Evolutionary conservation across 192 early-diverging fungal genomes (phyloP).

Genomic region (Geranomyces michiganensis): DNA sequence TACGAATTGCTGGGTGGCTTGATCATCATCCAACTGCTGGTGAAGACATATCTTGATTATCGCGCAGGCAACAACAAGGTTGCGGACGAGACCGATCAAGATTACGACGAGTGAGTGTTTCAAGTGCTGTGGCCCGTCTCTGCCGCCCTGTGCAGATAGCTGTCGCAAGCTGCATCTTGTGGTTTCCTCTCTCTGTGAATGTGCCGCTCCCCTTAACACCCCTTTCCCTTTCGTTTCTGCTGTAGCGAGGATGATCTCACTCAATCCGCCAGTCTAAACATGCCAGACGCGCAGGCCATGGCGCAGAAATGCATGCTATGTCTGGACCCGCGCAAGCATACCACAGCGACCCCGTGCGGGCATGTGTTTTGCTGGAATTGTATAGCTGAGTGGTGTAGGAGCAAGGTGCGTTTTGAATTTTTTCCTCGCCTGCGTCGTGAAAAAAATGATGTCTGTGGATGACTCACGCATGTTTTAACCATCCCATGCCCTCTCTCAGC

Average conservation of each 20-base stretch:
- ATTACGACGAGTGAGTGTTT: constrained; percentile 26
- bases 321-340: constrained; percentile 69
- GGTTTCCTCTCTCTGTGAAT: too few relatives aligned
- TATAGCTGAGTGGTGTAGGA: constrained; percentile 89
- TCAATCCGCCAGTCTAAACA: constrained; percentile 25
- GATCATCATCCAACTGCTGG: constrained; percentile 71
- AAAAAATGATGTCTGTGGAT: too few relatives aligned
- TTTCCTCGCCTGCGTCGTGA: background rate
- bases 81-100: background rate
- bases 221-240: background rate
- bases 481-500: constrained; percentile 49
- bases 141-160: background rate
- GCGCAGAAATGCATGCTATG: constrained; percentile 85
- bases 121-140: background rate
- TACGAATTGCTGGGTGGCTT: constrained; percentile 88
- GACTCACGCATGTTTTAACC: too few relatives aligned
- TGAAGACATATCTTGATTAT: constrained; percentile 51
- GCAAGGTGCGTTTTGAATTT: constrained; percentile 59
- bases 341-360: constrained; percentile 89
- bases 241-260: constrained; percentile 7
- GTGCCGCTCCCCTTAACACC: too few relatives aligned
- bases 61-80: background rate
- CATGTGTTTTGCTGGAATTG: constrained; percentile 97
- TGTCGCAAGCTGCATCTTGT: background rate
- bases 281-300: constrained; percentile 2